phyloP scores from a whole-genome alignment of 805 yeast genomes.

The Pichia nanzhaoensis region DNA sequence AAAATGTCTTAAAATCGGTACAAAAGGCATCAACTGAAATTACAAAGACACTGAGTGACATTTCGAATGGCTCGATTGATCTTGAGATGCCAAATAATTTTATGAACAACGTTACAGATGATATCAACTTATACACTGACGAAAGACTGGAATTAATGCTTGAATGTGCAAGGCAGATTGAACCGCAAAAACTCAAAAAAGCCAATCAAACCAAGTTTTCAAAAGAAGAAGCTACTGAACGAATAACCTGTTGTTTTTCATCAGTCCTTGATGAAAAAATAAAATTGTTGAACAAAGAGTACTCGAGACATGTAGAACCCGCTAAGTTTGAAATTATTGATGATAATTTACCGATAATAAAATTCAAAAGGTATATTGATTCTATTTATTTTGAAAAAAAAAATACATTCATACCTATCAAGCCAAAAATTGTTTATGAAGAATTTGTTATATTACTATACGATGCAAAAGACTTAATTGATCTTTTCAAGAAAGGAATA shows the following conservation, averaged over 20 bases:
- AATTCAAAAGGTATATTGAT: conserved; percentile 44
- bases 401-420: conserved; percentile 52
- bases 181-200: conserved; percentile 19
- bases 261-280: conserved; percentile 1
- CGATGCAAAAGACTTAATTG: conserved; percentile 40
- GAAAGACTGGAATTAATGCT: conserved; percentile 20
- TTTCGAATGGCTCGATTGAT: background rate
- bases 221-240: conserved; percentile 44
- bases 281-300: background rate
- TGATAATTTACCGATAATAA: conserved; percentile 37
- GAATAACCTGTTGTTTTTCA: conserved; percentile 33
- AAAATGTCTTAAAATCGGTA: background rate
- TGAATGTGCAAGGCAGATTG: conserved; percentile 15
- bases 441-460: conserved; percentile 38
- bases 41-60: background rate
- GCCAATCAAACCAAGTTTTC: conserved; percentile 35
- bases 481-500: conserved; percentile 26
- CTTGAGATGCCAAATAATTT: background rate
- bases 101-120: conserved; percentile 6
- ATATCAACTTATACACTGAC: conserved; percentile 8
- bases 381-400: conserved; percentile 42
- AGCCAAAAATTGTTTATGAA: conserved; percentile 36
- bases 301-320: background rate
- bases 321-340: conserved; percentile 13
- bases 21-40: background rate